Evolutionary conservation across 257 asterid species (phyloP).

Genomic region (Ilex asprella): DNA sequence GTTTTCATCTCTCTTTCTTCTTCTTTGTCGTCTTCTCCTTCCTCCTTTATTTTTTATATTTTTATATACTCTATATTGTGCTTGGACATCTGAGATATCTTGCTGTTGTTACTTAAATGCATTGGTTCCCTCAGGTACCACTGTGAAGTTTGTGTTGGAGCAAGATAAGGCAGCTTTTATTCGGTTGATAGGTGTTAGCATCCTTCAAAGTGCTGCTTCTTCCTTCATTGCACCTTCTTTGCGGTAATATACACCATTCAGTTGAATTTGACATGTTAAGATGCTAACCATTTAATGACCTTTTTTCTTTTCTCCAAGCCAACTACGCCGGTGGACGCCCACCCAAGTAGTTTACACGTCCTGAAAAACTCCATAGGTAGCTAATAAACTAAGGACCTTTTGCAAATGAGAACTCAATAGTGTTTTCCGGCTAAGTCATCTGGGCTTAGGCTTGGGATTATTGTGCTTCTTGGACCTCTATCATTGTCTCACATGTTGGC

Average conservation of each 20-base stretch:
- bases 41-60: neutral
- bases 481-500: too few relatives aligned
- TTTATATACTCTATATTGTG: neutral
- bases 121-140: slow-evolving; percentile 63
- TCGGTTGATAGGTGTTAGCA: slow-evolving; percentile 84
- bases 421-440: too few relatives aligned
- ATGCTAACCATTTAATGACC: too few relatives aligned
- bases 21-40: neutral
- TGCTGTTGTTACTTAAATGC: slow-evolving; percentile 11
- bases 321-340: too few relatives aligned
- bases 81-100: neutral
- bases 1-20: slow-evolving; percentile 19
- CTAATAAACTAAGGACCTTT: too few relatives aligned
- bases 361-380: too few relatives aligned
- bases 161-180: slow-evolving; percentile 87
- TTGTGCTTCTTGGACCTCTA: too few relatives aligned
- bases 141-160: slow-evolving; percentile 89
- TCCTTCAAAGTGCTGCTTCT: slow-evolving; percentile 98
- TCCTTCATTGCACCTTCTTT: slow-evolving; percentile 95
- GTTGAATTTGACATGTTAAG: too few relatives aligned
- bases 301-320: too few relatives aligned
- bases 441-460: too few relatives aligned
- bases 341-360: too few relatives aligned
- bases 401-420: too few relatives aligned
- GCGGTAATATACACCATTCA: slow-evolving; percentile 40